These are phyloP conservation scores for Aspergillus piperis DNA, from an alignment of 2,329 filamentous ascomycete genomes.

Conservation along the genomic window DNA sequence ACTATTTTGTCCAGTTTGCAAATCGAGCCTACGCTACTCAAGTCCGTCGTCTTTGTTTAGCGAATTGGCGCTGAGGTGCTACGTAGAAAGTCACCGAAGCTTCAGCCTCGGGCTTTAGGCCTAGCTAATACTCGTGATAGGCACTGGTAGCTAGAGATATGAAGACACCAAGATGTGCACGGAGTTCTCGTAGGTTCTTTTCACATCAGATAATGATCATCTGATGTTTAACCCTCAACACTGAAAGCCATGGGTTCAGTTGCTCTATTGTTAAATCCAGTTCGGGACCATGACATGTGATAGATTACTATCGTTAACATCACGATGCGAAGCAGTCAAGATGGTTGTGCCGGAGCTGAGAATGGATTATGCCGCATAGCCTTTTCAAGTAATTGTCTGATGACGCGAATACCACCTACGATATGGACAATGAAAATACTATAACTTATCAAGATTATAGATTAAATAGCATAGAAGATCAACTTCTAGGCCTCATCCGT, in stretches of 20 bases:
- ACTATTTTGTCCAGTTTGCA: neutral
- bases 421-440: neutral
- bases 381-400: neutral
- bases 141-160: too few relatives aligned
- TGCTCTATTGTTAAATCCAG: too few relatives aligned
- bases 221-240: too few relatives aligned
- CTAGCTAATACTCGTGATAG: neutral
- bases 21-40: too few relatives aligned
- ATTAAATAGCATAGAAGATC: neutral
- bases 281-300: too few relatives aligned
- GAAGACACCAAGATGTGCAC: too few relatives aligned
- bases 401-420: neutral
- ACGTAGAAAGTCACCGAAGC: neutral
- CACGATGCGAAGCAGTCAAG: too few relatives aligned
- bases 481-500: constrained; percentile 23
- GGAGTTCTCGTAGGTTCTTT: too few relatives aligned
- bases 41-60: neutral
- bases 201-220: too few relatives aligned
- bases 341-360: too few relatives aligned
- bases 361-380: neutral
- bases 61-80: neutral
- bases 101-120: neutral
- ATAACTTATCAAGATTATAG: neutral
- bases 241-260: too few relatives aligned
- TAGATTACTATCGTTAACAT: too few relatives aligned